phyloP scores from a whole-genome alignment of 371 early-diverging fungal genomes.

The Apophysomyces elegans region DNA sequence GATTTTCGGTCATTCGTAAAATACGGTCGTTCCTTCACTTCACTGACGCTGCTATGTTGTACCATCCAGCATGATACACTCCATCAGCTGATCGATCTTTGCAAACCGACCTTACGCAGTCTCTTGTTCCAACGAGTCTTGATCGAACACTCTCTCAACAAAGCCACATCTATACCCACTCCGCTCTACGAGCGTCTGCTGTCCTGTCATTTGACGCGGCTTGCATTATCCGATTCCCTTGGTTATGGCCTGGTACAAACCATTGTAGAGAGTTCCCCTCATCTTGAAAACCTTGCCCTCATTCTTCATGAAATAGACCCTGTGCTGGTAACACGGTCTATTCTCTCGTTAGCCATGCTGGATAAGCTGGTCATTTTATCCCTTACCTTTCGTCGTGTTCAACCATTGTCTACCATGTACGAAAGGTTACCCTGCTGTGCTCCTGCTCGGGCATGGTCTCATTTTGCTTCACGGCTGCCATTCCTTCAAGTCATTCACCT shows the following conservation, averaged over 20 bases:
- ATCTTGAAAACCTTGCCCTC: constrained; percentile 41
- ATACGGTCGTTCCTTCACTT: constrained; percentile 29
- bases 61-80: constrained; percentile 42
- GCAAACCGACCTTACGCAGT: constrained; percentile 15
- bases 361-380: constrained; percentile 33
- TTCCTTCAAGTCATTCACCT: constrained; percentile 37
- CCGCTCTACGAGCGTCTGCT: constrained; percentile 21
- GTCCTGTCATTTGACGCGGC: constrained; percentile 25
- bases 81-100: constrained; percentile 18
- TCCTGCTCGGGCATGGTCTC: constrained; percentile 33
- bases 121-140: constrained; percentile 40
- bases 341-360: constrained; percentile 25
- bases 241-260: constrained; percentile 22
- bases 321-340: constrained; percentile 18
- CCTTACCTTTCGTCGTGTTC: constrained; percentile 36
- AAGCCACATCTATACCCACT: constrained; percentile 28
- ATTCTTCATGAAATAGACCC: constrained; percentile 41
- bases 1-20: constrained; percentile 39
- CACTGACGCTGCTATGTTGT: constrained; percentile 41
- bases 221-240: constrained; percentile 45
- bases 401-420: constrained; percentile 27
- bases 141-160: constrained; percentile 32
- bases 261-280: constrained; percentile 33
- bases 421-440: constrained; percentile 41
- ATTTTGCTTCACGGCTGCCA: constrained; percentile 29